Conservation (phyloP, 73 alveolate species). For the Tetrahymena malaccensis region DNA sequence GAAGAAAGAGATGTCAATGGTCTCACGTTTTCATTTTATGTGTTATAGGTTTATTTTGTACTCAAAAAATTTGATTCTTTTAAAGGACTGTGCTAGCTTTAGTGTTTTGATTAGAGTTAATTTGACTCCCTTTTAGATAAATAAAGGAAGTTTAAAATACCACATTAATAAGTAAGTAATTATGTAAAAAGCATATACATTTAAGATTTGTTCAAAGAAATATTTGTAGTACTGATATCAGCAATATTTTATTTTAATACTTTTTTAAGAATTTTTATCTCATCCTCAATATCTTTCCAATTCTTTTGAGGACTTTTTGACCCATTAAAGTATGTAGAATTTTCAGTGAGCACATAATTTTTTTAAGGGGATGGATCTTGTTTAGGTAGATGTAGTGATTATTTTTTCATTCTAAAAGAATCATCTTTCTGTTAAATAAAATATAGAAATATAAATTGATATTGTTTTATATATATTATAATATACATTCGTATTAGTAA, state of each 20-base stretch:
- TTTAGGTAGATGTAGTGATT: not conserved
- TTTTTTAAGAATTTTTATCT: not conserved
- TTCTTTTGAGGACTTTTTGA: not conserved
- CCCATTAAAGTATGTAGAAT: not conserved
- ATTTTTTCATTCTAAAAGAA: not conserved
- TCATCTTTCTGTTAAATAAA: not conserved
- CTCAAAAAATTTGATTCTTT: not conserved
- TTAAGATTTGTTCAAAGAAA: not conserved
- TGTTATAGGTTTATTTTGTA: not conserved
- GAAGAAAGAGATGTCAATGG: not conserved
- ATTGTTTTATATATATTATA: not conserved
- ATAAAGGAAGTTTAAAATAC: too few species aligned
- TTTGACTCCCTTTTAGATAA: not conserved
- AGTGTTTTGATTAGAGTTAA: not conserved
- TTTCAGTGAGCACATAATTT: not conserved
- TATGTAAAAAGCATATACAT: not conserved
- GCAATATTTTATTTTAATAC: not conserved
- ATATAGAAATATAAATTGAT: not conserved
- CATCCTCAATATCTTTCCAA: not conserved
- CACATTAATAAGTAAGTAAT: not conserved
- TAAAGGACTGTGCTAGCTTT: not conserved
- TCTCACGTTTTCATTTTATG: not conserved
- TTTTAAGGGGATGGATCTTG: not conserved
- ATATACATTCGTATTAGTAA: not conserved
- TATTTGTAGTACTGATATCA: not conserved